These are phyloP conservation scores for Quaeritorhiza haematococci DNA, from an alignment of 371 early-diverging fungal species.

Conservation along the genomic window DNA sequence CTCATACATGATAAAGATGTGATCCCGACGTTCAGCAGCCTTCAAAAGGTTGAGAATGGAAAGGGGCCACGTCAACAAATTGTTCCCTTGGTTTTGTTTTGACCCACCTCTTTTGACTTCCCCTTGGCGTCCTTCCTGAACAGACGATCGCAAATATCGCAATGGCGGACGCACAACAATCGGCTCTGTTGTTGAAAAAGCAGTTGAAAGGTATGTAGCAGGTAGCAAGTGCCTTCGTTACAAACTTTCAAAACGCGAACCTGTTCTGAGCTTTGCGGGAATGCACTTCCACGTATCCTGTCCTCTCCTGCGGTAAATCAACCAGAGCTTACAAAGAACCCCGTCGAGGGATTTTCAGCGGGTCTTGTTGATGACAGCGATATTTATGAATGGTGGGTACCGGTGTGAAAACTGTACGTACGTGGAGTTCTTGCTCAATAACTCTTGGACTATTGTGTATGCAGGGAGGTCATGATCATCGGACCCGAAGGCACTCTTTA, in stretches of 20 bases:
- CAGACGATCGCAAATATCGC: too few relatives aligned
- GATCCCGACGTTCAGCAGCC: too few relatives aligned
- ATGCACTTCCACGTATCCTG: neutral
- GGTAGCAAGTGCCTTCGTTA: neutral
- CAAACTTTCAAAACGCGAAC: neutral
- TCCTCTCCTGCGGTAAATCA: constrained; percentile 46
- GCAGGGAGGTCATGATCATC: constrained; percentile 79
- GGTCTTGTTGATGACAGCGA: constrained; percentile 47
- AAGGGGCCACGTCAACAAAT: too few relatives aligned
- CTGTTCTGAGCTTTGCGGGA: too few relatives aligned
- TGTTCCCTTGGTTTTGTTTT: too few relatives aligned
- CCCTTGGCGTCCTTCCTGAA: too few relatives aligned
- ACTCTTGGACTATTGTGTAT: neutral
- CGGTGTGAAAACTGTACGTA: neutral
- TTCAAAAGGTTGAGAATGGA: too few relatives aligned
- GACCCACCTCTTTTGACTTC: too few relatives aligned
- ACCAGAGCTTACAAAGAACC: constrained; percentile 60
- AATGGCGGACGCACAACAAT: constrained; percentile 7
- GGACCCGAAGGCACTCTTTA: constrained; percentile 87
- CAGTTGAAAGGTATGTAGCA: constrained; percentile 14
- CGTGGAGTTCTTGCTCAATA: neutral
- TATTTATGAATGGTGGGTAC: constrained; percentile 35
- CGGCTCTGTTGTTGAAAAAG: constrained; percentile 13
- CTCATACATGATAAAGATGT: too few relatives aligned
- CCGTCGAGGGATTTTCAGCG: constrained; percentile 79